These are phyloP conservation scores for Stentor roeselii DNA, from an alignment of 73 alveolate genomes.

Conservation along the genomic window DNA sequence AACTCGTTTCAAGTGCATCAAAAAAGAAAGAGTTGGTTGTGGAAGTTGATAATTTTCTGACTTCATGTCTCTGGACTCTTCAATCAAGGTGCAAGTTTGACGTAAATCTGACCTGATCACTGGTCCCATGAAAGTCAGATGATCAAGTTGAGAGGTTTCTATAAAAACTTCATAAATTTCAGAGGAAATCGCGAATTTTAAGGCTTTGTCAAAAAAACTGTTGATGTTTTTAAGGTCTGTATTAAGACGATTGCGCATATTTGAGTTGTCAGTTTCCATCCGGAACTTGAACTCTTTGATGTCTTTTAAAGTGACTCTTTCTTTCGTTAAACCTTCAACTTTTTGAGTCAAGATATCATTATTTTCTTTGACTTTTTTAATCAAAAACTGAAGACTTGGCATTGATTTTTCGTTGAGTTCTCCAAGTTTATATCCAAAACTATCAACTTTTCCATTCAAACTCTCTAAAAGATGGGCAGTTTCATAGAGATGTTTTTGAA, in stretches of 20 bases:
- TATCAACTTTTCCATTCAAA: background rate
- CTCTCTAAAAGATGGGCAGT: background rate
- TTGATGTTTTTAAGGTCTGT: background rate
- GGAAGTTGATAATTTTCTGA: background rate
- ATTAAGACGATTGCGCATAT: background rate
- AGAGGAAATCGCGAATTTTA: background rate
- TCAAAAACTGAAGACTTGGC: background rate
- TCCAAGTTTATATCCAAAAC: too few species aligned
- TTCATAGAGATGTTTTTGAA: background rate
- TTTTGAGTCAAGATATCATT: background rate
- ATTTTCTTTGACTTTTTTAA: background rate
- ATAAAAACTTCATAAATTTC: background rate
- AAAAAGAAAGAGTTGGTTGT: background rate
- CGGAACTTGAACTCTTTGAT: background rate
- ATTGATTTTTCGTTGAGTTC: background rate
- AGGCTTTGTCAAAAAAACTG: background rate
- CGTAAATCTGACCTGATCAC: background rate
- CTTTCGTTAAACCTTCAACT: background rate
- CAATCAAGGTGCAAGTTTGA: background rate
- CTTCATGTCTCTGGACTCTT: background rate
- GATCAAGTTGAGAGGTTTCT: background rate
- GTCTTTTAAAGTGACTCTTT: background rate
- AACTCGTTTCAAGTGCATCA: background rate
- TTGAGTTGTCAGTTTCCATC: background rate
- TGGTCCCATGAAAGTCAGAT: background rate